phyloP scores from a whole-genome alignment of 1,284 basidiomycete genomes.

The Leccinum huronense region DNA sequence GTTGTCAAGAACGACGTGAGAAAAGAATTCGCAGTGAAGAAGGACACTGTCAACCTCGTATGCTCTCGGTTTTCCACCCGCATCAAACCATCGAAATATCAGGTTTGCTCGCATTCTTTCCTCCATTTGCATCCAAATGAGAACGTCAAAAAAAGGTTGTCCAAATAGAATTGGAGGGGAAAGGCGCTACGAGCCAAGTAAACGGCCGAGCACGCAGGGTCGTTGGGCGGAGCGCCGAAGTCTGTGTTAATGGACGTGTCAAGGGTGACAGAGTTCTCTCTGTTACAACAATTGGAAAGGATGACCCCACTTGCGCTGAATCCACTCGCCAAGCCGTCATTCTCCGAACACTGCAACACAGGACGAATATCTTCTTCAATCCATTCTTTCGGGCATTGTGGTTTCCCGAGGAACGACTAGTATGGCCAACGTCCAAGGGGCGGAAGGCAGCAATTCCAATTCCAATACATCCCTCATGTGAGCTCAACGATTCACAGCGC shows the following conservation, averaged over 20 bases:
- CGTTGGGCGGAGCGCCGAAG: not conserved
- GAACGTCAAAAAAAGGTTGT: slow-evolving; percentile 18
- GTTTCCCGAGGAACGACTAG: slow-evolving; percentile 25
- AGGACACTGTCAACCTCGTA: slow-evolving; percentile 33
- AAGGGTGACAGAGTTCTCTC: not conserved
- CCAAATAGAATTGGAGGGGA: slow-evolving; percentile 17
- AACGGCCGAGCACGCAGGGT: not conserved
- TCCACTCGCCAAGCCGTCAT: slow-evolving; percentile 36
- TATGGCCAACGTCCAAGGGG: slow-evolving; percentile 15
- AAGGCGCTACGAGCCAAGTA: slow-evolving; percentile 6
- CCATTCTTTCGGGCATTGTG: slow-evolving; percentile 50
- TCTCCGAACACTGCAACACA: slow-evolving; percentile 39
- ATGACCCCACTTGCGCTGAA: slow-evolving; percentile 45
- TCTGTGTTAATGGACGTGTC: not conserved
- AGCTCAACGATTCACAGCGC: slow-evolving; percentile 42
- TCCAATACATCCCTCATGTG: slow-evolving; percentile 4
- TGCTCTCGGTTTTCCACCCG: slow-evolving; percentile 45
- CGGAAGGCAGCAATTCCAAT: not conserved
- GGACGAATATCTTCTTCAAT: slow-evolving; percentile 34
- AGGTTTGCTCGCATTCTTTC: slow-evolving; percentile 31
- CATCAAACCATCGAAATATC: slow-evolving; percentile 33
- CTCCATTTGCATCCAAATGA: not conserved
- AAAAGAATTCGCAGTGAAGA: slow-evolving; percentile 24
- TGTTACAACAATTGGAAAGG: slow-evolving; percentile 43
- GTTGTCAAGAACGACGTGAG: slow-evolving; percentile 45